Percentiles rank a stretch among this genome's conserved stretches.
Conservation (phyloP, 176 grass and related monocot genomes). For the Saccharum spontaneum region DNA sequence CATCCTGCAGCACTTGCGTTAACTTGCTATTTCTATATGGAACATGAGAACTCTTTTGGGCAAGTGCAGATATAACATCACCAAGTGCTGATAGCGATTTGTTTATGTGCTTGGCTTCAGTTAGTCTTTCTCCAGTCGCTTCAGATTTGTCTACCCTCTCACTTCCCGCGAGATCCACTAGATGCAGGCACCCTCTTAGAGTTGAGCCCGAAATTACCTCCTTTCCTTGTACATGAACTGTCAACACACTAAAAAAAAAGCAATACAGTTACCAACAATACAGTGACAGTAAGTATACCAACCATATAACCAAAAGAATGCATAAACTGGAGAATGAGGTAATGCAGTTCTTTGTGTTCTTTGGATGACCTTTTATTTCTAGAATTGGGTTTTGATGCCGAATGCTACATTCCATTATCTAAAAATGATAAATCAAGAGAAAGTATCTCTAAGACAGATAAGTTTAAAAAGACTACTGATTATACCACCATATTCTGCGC, state of each 20-base stretch:
- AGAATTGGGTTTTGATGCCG: not conserved
- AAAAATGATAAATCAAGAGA: not conserved
- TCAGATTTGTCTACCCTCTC: conserved; percentile 89
- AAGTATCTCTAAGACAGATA: not conserved
- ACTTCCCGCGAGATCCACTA: conserved; percentile 89
- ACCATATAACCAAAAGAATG: not conserved
- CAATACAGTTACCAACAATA: not conserved
- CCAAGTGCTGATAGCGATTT: conserved; percentile 80
- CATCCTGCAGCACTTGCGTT: conserved; percentile 86
- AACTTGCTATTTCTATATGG: conserved; percentile 93
- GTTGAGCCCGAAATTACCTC: conserved; percentile 60
- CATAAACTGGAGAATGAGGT: not conserved
- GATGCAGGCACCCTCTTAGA: conserved; percentile 76
- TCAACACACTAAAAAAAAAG: conserved; percentile 69
- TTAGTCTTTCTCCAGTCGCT: conserved; percentile 77
- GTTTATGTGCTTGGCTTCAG: conserved; percentile 85
- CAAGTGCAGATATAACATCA: conserved; percentile 86
- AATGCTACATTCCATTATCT: not conserved
- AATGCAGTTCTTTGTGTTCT: not conserved
- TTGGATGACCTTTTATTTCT: not conserved
- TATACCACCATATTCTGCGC: not conserved
- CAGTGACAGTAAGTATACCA: not conserved
- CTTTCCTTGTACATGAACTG: conserved; percentile 76
- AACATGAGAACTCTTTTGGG: conserved; percentile 81
- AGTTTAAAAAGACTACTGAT: not conserved